Evolutionary conservation across 495 filamentous ascomycete species (phyloP).

Genomic region (Baudoinia panamericana): DNA sequence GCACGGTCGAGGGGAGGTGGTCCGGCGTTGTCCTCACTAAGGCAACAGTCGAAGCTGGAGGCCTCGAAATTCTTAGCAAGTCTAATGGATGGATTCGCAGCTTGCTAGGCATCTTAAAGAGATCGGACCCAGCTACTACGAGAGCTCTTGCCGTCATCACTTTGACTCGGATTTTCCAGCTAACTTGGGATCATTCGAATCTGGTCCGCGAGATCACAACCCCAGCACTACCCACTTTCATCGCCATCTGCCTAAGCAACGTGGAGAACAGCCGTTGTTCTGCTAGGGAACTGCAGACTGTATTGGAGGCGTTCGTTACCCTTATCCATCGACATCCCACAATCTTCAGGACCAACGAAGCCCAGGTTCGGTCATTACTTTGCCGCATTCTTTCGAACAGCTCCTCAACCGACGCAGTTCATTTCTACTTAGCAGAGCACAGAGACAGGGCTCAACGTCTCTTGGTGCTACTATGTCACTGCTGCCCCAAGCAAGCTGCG

Average conservation of each 20-base stretch:
- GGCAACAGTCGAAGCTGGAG: conserved; percentile 64
- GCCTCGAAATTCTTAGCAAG: conserved; percentile 60
- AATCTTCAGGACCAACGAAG: conserved; percentile 58
- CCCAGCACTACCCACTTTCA: conserved; percentile 60
- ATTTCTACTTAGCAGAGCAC: conserved; percentile 9
- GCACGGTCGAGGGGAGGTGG: conserved; percentile 58
- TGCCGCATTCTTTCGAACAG: conserved; percentile 46
- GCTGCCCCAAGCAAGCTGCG: conserved; percentile 58
- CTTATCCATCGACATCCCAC: conserved; percentile 67
- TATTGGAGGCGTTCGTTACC: conserved; percentile 50
- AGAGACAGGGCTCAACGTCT: conserved; percentile 44
- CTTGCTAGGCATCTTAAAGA: conserved; percentile 53
- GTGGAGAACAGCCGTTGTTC: conserved; percentile 22
- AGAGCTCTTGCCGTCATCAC: conserved; percentile 64
- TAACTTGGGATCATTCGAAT: conserved; percentile 67
- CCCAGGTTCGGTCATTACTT: conserved; percentile 50
- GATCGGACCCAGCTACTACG: conserved; percentile 57
- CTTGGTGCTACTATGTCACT: conserved; percentile 55
- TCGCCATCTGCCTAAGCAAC: conserved; percentile 53
- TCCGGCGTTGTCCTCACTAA: conserved; percentile 65
- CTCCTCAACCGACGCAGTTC: conserved; percentile 20
- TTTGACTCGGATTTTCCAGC: conserved; percentile 65
- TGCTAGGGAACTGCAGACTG: conserved; percentile 41
- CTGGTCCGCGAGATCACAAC: conserved; percentile 80
- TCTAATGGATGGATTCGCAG: conserved; percentile 59